phyloP scores from a whole-genome alignment of 2,329 filamentous ascomycete species.

The Botrytis medusae region DNA sequence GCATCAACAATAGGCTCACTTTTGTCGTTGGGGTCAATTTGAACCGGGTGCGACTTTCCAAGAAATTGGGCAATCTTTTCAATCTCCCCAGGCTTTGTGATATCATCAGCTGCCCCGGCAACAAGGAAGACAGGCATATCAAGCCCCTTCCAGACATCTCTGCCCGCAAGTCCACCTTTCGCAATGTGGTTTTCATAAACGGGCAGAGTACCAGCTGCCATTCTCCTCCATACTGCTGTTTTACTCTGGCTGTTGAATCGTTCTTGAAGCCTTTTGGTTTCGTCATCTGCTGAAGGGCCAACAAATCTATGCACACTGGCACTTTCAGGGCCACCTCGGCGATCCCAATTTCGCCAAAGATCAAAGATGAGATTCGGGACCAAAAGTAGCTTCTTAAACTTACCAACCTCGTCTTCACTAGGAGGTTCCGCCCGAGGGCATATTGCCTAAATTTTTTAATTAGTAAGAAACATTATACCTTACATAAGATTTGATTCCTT shows the following conservation, averaged over 20 bases:
- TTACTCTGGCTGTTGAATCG: slow-evolving; percentile 80
- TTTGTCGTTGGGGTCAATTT: slow-evolving; percentile 34
- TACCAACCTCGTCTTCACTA: slow-evolving; percentile 50
- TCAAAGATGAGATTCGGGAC: slow-evolving; percentile 74
- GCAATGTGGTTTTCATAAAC: slow-evolving; percentile 53
- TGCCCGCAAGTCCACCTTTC: slow-evolving; percentile 65
- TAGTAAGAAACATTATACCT: background rate
- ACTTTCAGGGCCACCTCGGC: slow-evolving; percentile 74
- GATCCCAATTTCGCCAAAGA: slow-evolving; percentile 74
- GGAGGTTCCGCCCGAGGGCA: slow-evolving; percentile 72
- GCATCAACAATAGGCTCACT: slow-evolving; percentile 48
- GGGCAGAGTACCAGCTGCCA: slow-evolving; percentile 72
- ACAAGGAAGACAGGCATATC: slow-evolving; percentile 75
- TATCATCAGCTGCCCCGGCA: slow-evolving; percentile 71
- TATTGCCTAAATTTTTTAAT: slow-evolving; percentile 48
- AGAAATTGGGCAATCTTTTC: slow-evolving; percentile 60
- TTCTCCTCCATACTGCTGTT: slow-evolving; percentile 69
- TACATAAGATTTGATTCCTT: slow-evolving; percentile 11
- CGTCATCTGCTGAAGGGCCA: slow-evolving; percentile 62
- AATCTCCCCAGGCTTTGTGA: slow-evolving; percentile 72
- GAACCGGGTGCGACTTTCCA: slow-evolving; percentile 31
- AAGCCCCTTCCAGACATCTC: slow-evolving; percentile 70
- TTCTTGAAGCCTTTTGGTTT: slow-evolving; percentile 66
- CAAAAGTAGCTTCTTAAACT: slow-evolving; percentile 59
- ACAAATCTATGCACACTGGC: slow-evolving; percentile 77